Percentiles rank a stretch among this genome's conserved stretches.
phyloP scores from a whole-genome alignment of 495 filamentous ascomycete species.

The Podospora sp. region DNA sequence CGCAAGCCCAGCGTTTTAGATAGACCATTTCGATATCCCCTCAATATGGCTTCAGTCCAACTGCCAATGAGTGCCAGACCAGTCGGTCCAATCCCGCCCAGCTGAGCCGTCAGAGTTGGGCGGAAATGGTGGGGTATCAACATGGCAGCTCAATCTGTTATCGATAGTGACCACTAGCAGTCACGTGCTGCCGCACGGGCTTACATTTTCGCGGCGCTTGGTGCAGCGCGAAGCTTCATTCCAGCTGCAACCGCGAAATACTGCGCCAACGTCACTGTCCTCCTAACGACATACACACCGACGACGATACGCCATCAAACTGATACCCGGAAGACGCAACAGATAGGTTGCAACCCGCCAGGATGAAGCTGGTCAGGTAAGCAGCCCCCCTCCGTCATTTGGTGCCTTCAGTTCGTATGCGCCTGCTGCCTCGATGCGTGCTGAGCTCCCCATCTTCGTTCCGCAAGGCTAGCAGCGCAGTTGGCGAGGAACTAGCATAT shows the following conservation, averaged over 20 bases:
- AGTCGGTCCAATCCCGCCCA: no score
- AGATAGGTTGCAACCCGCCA: constrained; percentile 40
- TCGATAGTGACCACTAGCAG: no score
- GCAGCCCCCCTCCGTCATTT: constrained; percentile 43
- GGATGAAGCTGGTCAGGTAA: constrained; percentile 97
- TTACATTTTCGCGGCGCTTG: no score
- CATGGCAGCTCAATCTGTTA: no score
- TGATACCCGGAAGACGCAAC: neutral
- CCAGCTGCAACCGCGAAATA: neutral
- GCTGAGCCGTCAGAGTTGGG: no score
- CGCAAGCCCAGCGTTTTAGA: no score
- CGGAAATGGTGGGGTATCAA: no score
- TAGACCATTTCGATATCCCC: no score
- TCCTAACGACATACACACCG: neutral
- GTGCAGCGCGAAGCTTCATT: neutral
- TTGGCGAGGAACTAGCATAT: constrained; percentile 7
- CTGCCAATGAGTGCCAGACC: no score
- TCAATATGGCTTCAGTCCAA: no score
- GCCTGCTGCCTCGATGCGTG: constrained; percentile 24
- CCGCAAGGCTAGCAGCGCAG: constrained; percentile 25
- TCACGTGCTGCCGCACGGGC: no score
- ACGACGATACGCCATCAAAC: neutral
- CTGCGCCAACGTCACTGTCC: neutral
- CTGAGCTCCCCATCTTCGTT: constrained; percentile 38
- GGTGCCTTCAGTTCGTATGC: neutral